Base-by-base conservation (phyloP, 176 grass and related monocot genomes). In the Puccinellia tenuiflora region DNA sequence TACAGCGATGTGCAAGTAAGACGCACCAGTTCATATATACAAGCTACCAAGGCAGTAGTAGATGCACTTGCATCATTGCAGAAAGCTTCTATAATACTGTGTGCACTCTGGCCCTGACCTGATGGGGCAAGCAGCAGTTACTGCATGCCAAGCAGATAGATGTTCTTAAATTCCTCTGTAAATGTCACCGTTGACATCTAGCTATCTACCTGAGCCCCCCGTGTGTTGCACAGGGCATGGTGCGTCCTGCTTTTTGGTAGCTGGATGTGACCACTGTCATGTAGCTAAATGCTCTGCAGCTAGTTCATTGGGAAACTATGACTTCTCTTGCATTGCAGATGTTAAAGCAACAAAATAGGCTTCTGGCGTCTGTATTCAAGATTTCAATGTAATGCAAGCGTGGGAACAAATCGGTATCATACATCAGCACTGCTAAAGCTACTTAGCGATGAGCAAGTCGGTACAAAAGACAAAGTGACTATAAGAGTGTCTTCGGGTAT, bases 401-500 rank as follows among this genome's bases (percentile, higher is more conserved):
- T 66, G 69, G 45, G 31, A 80, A 81, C 77, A 86, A 81, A 81
- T 9, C 48, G 3, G 65, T 5, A 47, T 47, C 67, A 42, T 50
- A 65, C 37, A 53, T 0, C 15, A 72, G n/a, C 28, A 21, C 62
- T 12, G 74, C 55, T 33, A 15, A 56, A 79, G 43, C 40, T 79
- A 70, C 46, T 47, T 2, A 17, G 14, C 31, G 59, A 63, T 14
- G 33, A 57, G 68, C 53, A 51, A n/a, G 12, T 63, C 21, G 62
- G 52, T 82, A 62, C 20, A 74, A 48, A 61, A 57, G 45, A 28
- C 39, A 64, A 63, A 74, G 20, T 7, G 13, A 25, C 29, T 86
- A 54, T 40, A 81, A 52, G 85, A 86, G 73, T 80, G 76, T 46
- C 46, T 66, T 75, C 42, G 38, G 34, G 34, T 81, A 53, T 80